Base-by-base conservation (phyloP, 2,329 filamentous ascomycete genomes). In the Fusarium sp. region DNA sequence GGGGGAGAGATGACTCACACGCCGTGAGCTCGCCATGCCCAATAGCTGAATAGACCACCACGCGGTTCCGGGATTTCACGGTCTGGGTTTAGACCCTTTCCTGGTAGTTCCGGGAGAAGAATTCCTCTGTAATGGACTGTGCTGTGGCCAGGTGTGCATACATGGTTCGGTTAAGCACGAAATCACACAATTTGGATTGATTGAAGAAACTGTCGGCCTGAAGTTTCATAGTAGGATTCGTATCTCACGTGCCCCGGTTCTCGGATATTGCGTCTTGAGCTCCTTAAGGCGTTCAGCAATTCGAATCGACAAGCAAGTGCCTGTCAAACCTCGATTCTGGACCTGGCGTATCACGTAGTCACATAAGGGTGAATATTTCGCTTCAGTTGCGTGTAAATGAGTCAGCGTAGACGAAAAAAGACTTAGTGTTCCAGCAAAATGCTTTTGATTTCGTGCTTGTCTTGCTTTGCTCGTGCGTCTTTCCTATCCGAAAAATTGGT, bases 381-480 rank as follows among this genome's bases (percentile, higher is more conserved):
- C 53, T 67, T 63, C 53, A 69, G 50, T 54, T 57, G 62, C 58
- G 40, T 57, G 53, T 45, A 56, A 54, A 33, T 43, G 33, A 43
- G 32, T 68, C 54, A 59, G 40, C 37, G 54, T 56, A 59, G 47
- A 41, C 41, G 52, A 46, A 47, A 46, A 46, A 49, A 50, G 50
- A 55, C 45, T 55, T 44, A 54, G 53, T 68, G 62, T 63, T 71
- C 55, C 63, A 72, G 72, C 69, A 73, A 68, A 74, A 74, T 74
- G 72, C 72, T 74, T 73, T 74, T 74, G 63, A 74, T 74, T 74
- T 74, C 67, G 72, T 74, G 71, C 71, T 74, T 74, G 72, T 74
- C 72, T 70, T 74, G 72, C 58, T 73, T 70, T 70, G 64, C 72
- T 74, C 72, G 67, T 59, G 62, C 59, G 61, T 68, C 47, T 44